Base-by-base conservation (phyloP, 192 early-diverging fungal genomes). In the Allomyces arbusculus region DNA sequence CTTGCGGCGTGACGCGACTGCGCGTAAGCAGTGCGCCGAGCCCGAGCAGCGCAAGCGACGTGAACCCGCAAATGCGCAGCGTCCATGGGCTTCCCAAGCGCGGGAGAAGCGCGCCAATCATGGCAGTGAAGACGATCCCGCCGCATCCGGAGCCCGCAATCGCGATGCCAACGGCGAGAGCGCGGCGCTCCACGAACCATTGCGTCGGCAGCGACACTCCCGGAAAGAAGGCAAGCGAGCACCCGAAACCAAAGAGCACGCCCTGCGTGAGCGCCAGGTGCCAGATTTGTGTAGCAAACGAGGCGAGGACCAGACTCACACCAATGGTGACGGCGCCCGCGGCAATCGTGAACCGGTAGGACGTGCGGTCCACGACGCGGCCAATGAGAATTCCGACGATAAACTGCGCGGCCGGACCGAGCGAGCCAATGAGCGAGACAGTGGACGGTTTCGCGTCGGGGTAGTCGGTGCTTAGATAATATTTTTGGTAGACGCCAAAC, bases 61-160 rank as follows among this genome's bases (percentile, higher is more conserved):
- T 72, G n/a, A 82, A 70, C 2, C 78, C 77, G 23, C 79, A 78
- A 12, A 87, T 71, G 1, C 87, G 79, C 28, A 91, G 70, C 33
- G 81, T 77, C 84, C 85, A 86, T 9, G 65, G 45, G 23, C 76
- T 69, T 0, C 84, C 87, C 10, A 85, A 44, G 6, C 55, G 66
- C 24, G 73, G 71, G 26, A 89, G 77, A 16, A 89, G 74, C 23
- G 70, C 33, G 24, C 77, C 78, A 65, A 77, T 78, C 24, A 88
- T 72, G n/a, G 79, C 78, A 0, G 82, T 75, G 66, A 88, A 73
- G 22, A 81, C 75, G 10, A 90, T 71, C 1, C 87, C 88, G 44
- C 89, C 89, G 63, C 86, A 68, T 11, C 89, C 89, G 16, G 79
- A 76, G 1, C 89, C 89, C 55, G 84, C 66, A 23, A 75, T 72